A percentile compares a stretch with the other conserved stretches of the same genome.
Conservation (phyloP, 169 alveolate species). For the Plasmodium coatneyi region DNA sequence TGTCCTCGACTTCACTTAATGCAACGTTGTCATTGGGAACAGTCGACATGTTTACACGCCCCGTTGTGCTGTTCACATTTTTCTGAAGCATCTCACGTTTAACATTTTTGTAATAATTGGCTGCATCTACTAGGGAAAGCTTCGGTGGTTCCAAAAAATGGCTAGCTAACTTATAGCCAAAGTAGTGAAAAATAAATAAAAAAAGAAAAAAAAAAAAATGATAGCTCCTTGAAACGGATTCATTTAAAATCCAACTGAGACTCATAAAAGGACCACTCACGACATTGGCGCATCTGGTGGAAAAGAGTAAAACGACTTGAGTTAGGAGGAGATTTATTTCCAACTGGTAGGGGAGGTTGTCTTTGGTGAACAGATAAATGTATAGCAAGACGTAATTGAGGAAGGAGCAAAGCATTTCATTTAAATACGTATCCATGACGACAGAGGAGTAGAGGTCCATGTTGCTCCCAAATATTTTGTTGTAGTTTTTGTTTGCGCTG, state of each 20-base stretch:
- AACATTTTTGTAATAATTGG: slow-evolving; percentile 10
- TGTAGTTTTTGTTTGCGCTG: background rate
- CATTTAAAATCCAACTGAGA: slow-evolving; percentile 43
- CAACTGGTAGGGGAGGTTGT: slow-evolving; percentile 6
- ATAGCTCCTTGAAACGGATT: background rate
- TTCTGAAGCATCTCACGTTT: slow-evolving; percentile 1
- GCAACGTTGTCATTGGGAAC: background rate
- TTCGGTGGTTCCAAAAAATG: slow-evolving; percentile 5
- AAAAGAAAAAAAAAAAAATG: background rate
- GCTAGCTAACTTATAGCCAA: slow-evolving; percentile 49
- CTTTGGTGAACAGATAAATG: slow-evolving; percentile 43
- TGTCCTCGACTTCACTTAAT: background rate
- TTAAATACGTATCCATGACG: slow-evolving; percentile 31
- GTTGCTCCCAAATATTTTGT: slow-evolving; percentile 5
- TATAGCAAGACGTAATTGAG: slow-evolving; percentile 22
- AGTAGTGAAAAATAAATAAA: slow-evolving; percentile 27
- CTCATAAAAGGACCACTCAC: slow-evolving; percentile 61
- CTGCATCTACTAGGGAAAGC: slow-evolving; percentile 18
- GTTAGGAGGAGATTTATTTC: slow-evolving; percentile 29
- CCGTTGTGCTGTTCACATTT: background rate
- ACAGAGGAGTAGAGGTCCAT: slow-evolving; percentile 32
- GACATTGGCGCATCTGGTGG: slow-evolving; percentile 6
- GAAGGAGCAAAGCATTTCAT: slow-evolving; percentile 43
- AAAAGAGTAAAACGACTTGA: slow-evolving; percentile 14
- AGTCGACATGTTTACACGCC: background rate